These are phyloP conservation scores for Saccharomycopsis selenospora DNA, from an alignment of 805 yeast species.

Conservation along the genomic window DNA sequence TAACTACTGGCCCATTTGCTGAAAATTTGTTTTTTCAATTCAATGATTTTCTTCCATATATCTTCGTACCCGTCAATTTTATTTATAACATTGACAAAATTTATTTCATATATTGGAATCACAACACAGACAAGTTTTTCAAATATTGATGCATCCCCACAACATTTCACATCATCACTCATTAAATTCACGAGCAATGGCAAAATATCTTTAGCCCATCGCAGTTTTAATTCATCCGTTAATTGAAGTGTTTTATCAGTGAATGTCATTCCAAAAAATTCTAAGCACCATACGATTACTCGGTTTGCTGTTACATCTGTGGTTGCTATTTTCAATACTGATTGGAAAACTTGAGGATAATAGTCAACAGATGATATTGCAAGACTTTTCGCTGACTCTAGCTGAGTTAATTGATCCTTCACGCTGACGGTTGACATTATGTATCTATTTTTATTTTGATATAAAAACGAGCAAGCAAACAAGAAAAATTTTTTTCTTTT, in stretches of 20 bases:
- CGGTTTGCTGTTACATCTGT: background rate
- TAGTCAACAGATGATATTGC: background rate
- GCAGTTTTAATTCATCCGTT: background rate
- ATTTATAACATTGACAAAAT: background rate
- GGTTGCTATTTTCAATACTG: background rate
- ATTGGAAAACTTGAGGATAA: background rate
- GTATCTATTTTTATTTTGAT: background rate
- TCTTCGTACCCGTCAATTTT: background rate
- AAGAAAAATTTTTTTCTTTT: no score
- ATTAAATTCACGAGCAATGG: background rate
- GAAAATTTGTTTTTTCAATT: background rate
- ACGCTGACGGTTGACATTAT: background rate
- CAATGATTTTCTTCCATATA: background rate
- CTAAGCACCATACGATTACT: background rate
- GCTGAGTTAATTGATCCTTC: background rate
- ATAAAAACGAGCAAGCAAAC: no score
- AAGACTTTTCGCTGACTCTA: slow-evolving; percentile 1
- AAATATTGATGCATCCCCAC: background rate
- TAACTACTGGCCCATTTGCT: background rate
- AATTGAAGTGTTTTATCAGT: background rate
- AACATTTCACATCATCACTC: background rate
- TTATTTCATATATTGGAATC: background rate
- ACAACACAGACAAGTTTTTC: background rate
- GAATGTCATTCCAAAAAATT: background rate
- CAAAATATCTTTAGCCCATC: slow-evolving; percentile 1